A percentile compares a stretch with the other conserved stretches of the same genome.
These are phyloP conservation scores for Beauveria scarabaeidicola DNA, from an alignment of 2,329 filamentous ascomycete genomes.

Conservation along the genomic window DNA sequence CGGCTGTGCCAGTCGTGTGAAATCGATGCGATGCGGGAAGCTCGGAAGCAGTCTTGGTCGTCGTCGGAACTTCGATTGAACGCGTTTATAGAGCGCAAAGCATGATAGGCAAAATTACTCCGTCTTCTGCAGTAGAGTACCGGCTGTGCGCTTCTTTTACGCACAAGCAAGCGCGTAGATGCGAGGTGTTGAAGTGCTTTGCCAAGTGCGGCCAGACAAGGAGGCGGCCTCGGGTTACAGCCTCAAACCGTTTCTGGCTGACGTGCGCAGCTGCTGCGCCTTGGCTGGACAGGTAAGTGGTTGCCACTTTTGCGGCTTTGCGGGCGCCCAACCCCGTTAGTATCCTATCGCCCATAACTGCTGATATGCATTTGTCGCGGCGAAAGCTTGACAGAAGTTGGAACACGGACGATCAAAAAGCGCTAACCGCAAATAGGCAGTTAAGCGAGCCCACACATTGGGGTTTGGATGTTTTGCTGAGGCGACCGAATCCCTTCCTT, in stretches of 20 bases:
- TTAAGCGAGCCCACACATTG: slow-evolving; percentile 37
- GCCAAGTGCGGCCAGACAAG: not conserved
- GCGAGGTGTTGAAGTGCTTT: not conserved
- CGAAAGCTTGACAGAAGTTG: not conserved
- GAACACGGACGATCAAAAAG: not conserved
- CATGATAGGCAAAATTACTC: not conserved
- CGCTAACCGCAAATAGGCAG: slow-evolving; percentile 23
- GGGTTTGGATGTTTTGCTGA: slow-evolving; percentile 6
- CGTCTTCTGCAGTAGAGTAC: not conserved
- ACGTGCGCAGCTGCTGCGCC: not conserved
- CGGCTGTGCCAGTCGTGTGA: not conserved
- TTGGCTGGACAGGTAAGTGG: not conserved
- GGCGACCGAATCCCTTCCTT: not conserved
- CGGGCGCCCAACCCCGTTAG: not conserved
- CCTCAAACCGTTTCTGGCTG: slow-evolving; percentile 4
- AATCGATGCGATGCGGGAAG: not conserved
- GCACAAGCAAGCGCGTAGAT: not conserved
- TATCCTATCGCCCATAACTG: not conserved
- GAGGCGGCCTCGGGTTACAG: not conserved
- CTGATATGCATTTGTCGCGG: slow-evolving; percentile 1
- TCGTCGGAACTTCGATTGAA: not conserved
- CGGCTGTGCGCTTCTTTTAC: not conserved
- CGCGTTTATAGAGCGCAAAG: not conserved
- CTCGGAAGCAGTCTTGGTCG: not conserved
- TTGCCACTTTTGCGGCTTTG: too few species aligned